phyloP scores from a whole-genome alignment of 176 grass and related monocot genomes.

The Cymbopogon citratus region DNA sequence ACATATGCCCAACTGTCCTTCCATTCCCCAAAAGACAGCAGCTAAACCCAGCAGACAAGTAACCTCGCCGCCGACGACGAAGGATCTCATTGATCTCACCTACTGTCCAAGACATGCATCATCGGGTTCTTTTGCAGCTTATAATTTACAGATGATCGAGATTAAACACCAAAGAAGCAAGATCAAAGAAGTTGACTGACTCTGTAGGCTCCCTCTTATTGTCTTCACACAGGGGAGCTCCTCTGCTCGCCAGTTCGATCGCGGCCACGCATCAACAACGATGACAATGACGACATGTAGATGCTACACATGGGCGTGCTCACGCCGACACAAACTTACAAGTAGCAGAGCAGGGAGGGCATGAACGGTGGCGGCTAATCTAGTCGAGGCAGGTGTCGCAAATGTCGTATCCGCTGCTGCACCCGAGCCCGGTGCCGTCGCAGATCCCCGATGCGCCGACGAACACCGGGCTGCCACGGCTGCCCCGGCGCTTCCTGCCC shows the following conservation, averaged over 20 bases:
- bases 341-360: too few relatives aligned
- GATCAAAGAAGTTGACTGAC: background rate
- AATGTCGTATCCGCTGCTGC: constrained; percentile 44
- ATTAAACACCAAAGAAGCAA: background rate
- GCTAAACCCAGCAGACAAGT: background rate
- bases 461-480: constrained; percentile 40
- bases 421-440: constrained; percentile 47
- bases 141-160: constrained; percentile 1
- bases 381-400: constrained; percentile 49
- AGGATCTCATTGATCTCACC: background rate
- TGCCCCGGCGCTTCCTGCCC: constrained; percentile 8
- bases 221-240: background rate
- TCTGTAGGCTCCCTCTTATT: constrained; percentile 7
- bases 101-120: background rate
- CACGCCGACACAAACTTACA: background rate
- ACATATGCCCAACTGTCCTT: background rate
- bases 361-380: too few relatives aligned
- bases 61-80: background rate
- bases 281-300: background rate
- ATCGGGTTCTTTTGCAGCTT: background rate
- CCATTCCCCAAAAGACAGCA: background rate
- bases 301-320: background rate
- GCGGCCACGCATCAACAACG: background rate
- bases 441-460: constrained; percentile 45
- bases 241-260: background rate